phyloP scores from a whole-genome alignment of 805 yeast species.

The Lipomyces chichibuensis region DNA sequence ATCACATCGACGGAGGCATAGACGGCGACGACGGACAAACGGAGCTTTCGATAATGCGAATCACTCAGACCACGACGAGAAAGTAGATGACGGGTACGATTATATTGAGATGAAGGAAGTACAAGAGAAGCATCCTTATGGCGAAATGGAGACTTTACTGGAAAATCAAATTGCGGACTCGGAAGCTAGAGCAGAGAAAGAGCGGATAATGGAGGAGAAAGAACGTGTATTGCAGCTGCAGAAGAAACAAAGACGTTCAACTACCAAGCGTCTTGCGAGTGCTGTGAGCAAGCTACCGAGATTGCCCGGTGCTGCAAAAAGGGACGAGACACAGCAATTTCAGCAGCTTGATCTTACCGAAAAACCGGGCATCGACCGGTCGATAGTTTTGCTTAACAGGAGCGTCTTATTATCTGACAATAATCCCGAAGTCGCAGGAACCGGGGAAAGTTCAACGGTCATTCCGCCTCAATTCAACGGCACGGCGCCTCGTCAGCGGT shows the following conservation, averaged over 20 bases:
- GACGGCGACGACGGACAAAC: background rate
- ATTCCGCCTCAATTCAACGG: constrained; percentile 8
- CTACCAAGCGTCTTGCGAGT: constrained; percentile 3
- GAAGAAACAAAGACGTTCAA: constrained; percentile 3
- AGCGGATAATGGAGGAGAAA: constrained; percentile 10
- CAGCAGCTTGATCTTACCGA: background rate
- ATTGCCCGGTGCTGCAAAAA: background rate
- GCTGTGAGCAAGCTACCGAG: background rate
- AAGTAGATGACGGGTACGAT: constrained; percentile 21
- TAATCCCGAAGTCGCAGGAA: background rate
- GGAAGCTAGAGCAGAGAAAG: constrained; percentile 11
- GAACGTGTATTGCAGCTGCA: constrained; percentile 3
- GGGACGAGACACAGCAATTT: background rate
- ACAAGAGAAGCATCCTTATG: constrained; percentile 9
- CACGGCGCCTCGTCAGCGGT: constrained; percentile 10
- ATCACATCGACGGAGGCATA: background rate
- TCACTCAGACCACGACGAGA: background rate
- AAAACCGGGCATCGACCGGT: constrained; percentile 11
- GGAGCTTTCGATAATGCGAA: background rate
- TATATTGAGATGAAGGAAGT: constrained; percentile 30
- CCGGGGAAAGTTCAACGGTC: background rate
- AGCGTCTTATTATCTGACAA: constrained; percentile 9
- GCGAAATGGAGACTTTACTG: constrained; percentile 13
- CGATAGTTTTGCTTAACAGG: constrained; percentile 16
- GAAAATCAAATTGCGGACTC: constrained; percentile 22